Percentiles rank a stretch among this genome's conserved stretches.
phyloP scores from a whole-genome alignment of 1,139 yeast genomes.

The Sugiyamaella grinbergsii region DNA sequence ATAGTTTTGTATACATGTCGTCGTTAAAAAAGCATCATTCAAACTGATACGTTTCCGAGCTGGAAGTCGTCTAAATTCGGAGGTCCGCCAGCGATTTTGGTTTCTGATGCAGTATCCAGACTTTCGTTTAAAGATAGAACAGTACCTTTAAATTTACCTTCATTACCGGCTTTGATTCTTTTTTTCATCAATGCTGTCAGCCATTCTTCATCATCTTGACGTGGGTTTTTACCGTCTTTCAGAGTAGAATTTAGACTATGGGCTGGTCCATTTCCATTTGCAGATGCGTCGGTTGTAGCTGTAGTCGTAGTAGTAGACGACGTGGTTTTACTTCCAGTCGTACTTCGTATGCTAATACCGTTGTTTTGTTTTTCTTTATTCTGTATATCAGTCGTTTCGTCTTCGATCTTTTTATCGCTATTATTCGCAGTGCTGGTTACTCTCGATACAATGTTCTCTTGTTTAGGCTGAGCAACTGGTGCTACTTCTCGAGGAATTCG shows the following conservation, averaged over 20 bases:
- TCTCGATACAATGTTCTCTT: slow-evolving; percentile 20
- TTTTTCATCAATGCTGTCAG: slow-evolving; percentile 40
- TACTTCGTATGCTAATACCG: slow-evolving; percentile 20
- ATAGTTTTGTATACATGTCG: neutral
- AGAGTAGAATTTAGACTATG: neutral
- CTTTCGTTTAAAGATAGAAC: slow-evolving; percentile 33
- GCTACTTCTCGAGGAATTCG: slow-evolving; percentile 38
- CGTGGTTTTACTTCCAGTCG: neutral
- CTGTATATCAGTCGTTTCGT: neutral
- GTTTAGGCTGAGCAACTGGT: slow-evolving; percentile 30
- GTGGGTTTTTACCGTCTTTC: neutral
- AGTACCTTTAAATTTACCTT: slow-evolving; percentile 42
- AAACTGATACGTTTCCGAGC: slow-evolving; percentile 7
- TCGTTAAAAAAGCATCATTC: slow-evolving; percentile 1
- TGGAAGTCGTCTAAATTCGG: slow-evolving; percentile 26
- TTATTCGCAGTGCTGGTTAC: slow-evolving; percentile 1
- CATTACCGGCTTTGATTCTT: slow-evolving; percentile 43
- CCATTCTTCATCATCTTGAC: slow-evolving; percentile 38
- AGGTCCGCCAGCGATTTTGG: slow-evolving; percentile 36
- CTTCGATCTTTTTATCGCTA: neutral
- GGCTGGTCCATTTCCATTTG: too few species aligned
- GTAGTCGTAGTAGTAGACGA: slow-evolving; percentile 20
- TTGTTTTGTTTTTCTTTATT: slow-evolving; percentile 26
- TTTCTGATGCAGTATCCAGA: slow-evolving; percentile 32
- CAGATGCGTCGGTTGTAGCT: slow-evolving; percentile 5